These are phyloP conservation scores for Kokia cookei DNA, from an alignment of 441 rosid species.

Conservation along the genomic window DNA sequence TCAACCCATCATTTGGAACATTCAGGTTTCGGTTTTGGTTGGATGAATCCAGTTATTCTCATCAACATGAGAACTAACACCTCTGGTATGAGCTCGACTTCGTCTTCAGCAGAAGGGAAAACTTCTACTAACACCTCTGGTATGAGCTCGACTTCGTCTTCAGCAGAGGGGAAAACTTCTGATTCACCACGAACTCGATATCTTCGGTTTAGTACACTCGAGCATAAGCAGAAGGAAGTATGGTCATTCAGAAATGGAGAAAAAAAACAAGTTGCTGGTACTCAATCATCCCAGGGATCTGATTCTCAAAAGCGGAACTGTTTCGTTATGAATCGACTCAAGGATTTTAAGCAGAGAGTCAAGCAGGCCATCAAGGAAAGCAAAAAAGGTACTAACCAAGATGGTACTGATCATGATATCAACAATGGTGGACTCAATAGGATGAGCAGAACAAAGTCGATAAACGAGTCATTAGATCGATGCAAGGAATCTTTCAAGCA, in stretches of 20 bases:
- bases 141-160: too few relatives aligned
- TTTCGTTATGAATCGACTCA: slow-evolving; percentile 38
- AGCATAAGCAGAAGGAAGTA: slow-evolving; percentile 65
- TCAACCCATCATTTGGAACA: neutral
- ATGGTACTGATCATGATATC: slow-evolving; percentile 8
- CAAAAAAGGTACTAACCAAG: slow-evolving; percentile 17
- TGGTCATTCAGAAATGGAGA: slow-evolving; percentile 49
- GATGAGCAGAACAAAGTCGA: slow-evolving; percentile 37
- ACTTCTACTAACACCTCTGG: too few relatives aligned
- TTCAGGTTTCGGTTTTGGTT: neutral
- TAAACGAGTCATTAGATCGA: slow-evolving; percentile 46
- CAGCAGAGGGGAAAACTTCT: too few relatives aligned
- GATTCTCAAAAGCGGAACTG: slow-evolving; percentile 47
- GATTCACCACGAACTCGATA: slow-evolving; percentile 19
- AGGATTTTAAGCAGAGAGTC: slow-evolving; percentile 51
- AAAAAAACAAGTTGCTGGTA: slow-evolving; percentile 17
- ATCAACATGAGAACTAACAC: neutral
- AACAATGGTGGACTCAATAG: neutral
- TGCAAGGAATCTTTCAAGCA: slow-evolving; percentile 51
- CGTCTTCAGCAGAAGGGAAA: neutral
- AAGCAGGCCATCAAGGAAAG: slow-evolving; percentile 47
- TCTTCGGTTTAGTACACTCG: slow-evolving; percentile 45
- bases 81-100: neutral
- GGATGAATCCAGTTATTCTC: neutral
- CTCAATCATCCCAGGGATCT: slow-evolving; percentile 17